Evolutionary conservation across 2,329 filamentous ascomycete genomes (phyloP).

Genomic region (Endothia cerciana): DNA sequence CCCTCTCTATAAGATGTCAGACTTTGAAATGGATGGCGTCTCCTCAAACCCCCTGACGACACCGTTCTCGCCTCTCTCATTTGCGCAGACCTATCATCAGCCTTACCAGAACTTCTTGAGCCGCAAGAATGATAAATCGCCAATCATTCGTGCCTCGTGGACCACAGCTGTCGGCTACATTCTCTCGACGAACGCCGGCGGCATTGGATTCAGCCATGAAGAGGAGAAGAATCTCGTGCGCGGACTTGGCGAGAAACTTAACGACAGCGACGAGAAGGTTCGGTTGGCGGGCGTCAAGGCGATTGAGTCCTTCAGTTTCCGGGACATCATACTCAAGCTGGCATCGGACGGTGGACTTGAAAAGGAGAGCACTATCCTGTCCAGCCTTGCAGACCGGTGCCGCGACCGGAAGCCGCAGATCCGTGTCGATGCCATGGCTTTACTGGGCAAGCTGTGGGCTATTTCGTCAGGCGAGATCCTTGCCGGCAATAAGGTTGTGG

Average conservation of each 20-base stretch:
- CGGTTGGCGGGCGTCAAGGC: slow-evolving; percentile 86
- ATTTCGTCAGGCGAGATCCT: slow-evolving; percentile 87
- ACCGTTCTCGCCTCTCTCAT: slow-evolving; percentile 86
- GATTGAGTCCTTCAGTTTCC: slow-evolving; percentile 78
- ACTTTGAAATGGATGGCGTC: slow-evolving; percentile 55
- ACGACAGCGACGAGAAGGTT: slow-evolving; percentile 89
- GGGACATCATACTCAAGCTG: slow-evolving; percentile 80
- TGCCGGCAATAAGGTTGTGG: slow-evolving; percentile 76
- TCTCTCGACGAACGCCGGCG: slow-evolving; percentile 86
- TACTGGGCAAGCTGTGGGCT: slow-evolving; percentile 89
- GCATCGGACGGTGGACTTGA: slow-evolving; percentile 75
- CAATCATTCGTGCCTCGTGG: slow-evolving; percentile 84
- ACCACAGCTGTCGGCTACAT: slow-evolving; percentile 83
- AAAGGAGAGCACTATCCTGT: slow-evolving; percentile 77
- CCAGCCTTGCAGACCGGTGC: slow-evolving; percentile 81
- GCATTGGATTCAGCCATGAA: slow-evolving; percentile 81
- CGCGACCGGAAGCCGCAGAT: slow-evolving; percentile 84
- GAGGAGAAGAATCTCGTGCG: slow-evolving; percentile 79
- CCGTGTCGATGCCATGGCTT: slow-evolving; percentile 82
- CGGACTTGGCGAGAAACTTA: slow-evolving; percentile 77
- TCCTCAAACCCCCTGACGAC: slow-evolving; percentile 71
- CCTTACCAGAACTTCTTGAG: slow-evolving; percentile 86
- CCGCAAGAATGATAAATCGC: slow-evolving; percentile 83
- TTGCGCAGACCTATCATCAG: slow-evolving; percentile 77
- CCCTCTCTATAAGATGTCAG: slow-evolving; percentile 71